Percentiles rank a stretch among this genome's conserved stretches.
These are phyloP conservation scores for Peziza echinospora DNA, from an alignment of 495 filamentous ascomycete genomes.

Conservation along the genomic window DNA sequence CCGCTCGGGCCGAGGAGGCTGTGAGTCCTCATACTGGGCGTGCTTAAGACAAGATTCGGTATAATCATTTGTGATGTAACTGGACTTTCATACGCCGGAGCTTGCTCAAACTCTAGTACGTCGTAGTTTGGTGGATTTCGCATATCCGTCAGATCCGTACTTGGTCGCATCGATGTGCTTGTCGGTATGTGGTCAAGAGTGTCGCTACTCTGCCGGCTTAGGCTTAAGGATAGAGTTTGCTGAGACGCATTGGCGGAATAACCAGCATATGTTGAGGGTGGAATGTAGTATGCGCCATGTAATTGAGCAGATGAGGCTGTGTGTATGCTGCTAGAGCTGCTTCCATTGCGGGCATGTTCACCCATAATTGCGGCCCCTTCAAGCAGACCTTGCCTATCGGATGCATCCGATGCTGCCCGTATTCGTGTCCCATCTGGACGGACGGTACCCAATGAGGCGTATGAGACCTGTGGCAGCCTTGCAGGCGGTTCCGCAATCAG, in stretches of 20 bases:
- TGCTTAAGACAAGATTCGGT: neutral
- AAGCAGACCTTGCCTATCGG: conserved; percentile 13
- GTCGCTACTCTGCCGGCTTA: neutral
- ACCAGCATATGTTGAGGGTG: neutral
- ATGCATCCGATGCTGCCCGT: conserved; percentile 32
- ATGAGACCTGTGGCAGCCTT: conserved; percentile 63
- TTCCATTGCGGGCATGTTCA: conserved; percentile 6
- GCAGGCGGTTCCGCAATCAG: conserved; percentile 35
- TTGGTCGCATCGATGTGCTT: neutral
- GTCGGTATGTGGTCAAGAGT: neutral
- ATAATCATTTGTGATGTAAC: neutral
- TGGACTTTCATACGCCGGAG: neutral
- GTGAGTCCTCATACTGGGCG: neutral
- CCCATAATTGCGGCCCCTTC: conserved; percentile 14
- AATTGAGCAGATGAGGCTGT: neutral
- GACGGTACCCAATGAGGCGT: conserved; percentile 67
- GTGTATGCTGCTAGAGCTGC: neutral
- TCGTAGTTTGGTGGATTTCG: neutral
- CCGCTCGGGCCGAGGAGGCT: neutral
- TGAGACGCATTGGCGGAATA: neutral
- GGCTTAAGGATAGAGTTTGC: neutral
- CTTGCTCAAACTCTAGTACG: neutral
- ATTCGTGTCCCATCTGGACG: conserved; percentile 75
- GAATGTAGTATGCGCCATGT: neutral
- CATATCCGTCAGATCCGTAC: neutral